phyloP scores from a whole-genome alignment of 495 filamentous ascomycete species.

The Xylaria venustula region DNA sequence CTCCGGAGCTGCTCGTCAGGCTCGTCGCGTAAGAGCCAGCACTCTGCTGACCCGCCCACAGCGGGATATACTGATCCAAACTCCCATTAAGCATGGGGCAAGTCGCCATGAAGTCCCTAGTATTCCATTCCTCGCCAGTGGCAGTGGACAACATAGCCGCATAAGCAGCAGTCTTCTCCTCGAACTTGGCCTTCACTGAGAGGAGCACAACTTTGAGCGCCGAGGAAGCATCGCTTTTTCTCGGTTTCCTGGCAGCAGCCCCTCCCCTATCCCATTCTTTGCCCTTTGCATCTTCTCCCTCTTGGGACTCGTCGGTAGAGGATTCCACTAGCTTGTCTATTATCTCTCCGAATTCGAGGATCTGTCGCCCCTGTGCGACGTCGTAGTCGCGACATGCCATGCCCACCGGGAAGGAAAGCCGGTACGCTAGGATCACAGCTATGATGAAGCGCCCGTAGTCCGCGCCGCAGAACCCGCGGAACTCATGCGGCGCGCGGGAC shows the following conservation, averaged over 20 bases:
- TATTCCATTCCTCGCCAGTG: background rate
- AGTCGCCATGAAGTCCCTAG: conserved; percentile 6
- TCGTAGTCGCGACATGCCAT: conserved; percentile 38
- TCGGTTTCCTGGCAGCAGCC: conserved; percentile 5
- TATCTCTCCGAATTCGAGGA: conserved; percentile 31
- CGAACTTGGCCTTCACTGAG: conserved; percentile 38
- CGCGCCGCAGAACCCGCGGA: conserved; percentile 32
- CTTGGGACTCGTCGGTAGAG: conserved; percentile 4
- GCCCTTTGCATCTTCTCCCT: background rate
- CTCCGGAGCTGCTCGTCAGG: conserved; percentile 4
- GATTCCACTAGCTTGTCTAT: conserved; percentile 27
- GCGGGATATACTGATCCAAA: conserved; percentile 36
- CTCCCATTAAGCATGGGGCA: conserved; percentile 50
- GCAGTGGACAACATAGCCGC: conserved; percentile 16
- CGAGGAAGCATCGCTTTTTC: conserved; percentile 30
- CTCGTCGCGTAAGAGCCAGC: conserved; percentile 14
- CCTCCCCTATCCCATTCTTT: background rate
- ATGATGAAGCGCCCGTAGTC: conserved; percentile 38
- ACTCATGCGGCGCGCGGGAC: conserved; percentile 14
- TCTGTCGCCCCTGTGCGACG: conserved; percentile 25
- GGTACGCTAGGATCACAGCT: conserved; percentile 37
- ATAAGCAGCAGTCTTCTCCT: conserved; percentile 32
- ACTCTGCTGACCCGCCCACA: conserved; percentile 37
- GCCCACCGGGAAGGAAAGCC: conserved; percentile 38
- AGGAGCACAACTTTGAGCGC: conserved; percentile 41